Evolutionary conservation across 164 flowering plant species (phyloP), one percentile per base, ranked within the genome.

Genomic region (Taxillus chinensis): DNA sequence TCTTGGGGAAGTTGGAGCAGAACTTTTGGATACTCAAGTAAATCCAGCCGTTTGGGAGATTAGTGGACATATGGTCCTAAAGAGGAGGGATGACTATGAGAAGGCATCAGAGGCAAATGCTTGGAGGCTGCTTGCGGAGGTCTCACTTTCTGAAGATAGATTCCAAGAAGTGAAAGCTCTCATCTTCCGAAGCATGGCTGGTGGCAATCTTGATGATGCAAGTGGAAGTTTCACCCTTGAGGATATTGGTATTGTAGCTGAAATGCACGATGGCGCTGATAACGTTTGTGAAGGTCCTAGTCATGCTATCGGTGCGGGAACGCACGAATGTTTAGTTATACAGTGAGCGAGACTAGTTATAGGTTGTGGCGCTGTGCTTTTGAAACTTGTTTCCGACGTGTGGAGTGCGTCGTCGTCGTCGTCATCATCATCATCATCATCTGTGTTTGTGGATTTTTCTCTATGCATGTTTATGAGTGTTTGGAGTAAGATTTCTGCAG

Each of bases 41-140:
- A 85, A 85, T 62, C 89, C 86, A 9, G 89, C 86, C 13, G 86
- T 80, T 37, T 84, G 89, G 89, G 89, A 82, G 62, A 83, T 85
- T 17, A 85, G 90, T 68, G 90, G 90, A 15, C 86, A 85, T 55
- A 83, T 85, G 78, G 90, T 85, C 60, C 57, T 85, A 59, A 85
- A 83, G 71, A 74, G 86, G 72, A 85, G 70, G 64, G 59, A 75
- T 60, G 85, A 81, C 69, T 84, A 69, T 42, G 78, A 83, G 10
- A 80, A 72, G 55, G 82, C 86, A 16, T 75, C 83, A 5, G 83
- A 80, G 68, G 81, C 66, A 56, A 83, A 80, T 51, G 84, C 83
- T 11, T 76, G 79, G 85, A 78, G 75, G 70, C 90, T 76, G 41
- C 78, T 83, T 9, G 78, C 80, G 0, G 82, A 70, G 69, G 81